Base-by-base conservation (phyloP, 331 rosid species). In the Telfairia occidentalis region DNA sequence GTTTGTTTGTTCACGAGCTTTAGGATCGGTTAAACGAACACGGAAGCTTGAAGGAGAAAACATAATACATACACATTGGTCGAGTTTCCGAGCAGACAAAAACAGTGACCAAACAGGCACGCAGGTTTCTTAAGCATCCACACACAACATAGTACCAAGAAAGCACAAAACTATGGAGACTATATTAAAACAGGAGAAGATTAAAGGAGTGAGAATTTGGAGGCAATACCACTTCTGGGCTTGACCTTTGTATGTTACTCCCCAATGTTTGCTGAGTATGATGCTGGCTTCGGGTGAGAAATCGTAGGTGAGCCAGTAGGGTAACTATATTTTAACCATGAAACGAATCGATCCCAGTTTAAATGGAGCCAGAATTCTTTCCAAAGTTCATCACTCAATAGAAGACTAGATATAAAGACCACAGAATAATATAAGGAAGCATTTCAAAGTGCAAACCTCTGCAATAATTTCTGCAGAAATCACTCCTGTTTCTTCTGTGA, bases 401-500 rank as follows among this genome's bases (percentile, higher is more conserved):
- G 9, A 45, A 46, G 18, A 71, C n/a, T 37, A 28, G 42, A 46
- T 28, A 48, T 46, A 10, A 59, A 45, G 4, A 43, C 29, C 48
- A 38, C 15, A 69, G 15, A 26, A n/a, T 69, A 37, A 21, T 37
- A 38, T 11, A 42, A 19, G 35, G 21, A 40, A 43, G 11, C 53
- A 42, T 67, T 54, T 38, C 35, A 48, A 49, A n/a, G 10, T 73
- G 30, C 63, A 73, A 50, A 73, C 76, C 76, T 30, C 63, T 5
- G 76, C 46, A 32, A 73, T n/a, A 73, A 50, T 34, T 73, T 73
- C 63, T n/a, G 76, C 76, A 10, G 76, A 73, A 16, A 29, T 42
- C n/a, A 73, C 49, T 7, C 76, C 76, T 8, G 76, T 73, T 73
- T 73, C 76, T 73, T 73, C 76, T 2, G 24, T 5, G 42, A 73